phyloP scores from a whole-genome alignment of 441 rosid species.

The Populus tomentosa region DNA sequence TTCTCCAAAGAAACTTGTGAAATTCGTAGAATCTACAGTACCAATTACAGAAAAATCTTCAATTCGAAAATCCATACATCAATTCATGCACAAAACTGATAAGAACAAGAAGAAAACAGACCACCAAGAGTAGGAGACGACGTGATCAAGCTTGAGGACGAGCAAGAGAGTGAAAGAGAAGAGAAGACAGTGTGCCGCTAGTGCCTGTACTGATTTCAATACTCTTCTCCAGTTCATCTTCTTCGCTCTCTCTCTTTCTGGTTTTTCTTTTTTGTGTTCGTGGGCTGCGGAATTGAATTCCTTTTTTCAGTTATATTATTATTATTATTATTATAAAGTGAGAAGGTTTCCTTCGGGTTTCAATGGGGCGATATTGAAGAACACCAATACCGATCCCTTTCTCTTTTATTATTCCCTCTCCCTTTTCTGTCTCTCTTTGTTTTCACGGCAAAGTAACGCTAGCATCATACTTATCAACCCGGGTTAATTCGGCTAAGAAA shows the following conservation, averaged over 20 bases:
- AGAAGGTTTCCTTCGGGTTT: background rate
- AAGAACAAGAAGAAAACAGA: conserved; percentile 29
- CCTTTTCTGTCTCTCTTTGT: too few relatives aligned
- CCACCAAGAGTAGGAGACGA: conserved; percentile 79
- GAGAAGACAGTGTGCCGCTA: conserved; percentile 73
- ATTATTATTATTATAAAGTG: background rate
- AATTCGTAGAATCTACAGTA: background rate
- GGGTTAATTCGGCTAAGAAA: too few relatives aligned
- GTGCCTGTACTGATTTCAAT: conserved; percentile 82
- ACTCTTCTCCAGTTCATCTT: conserved; percentile 85
- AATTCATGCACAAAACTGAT: background rate
- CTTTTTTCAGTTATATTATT: background rate
- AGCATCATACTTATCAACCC: too few relatives aligned
- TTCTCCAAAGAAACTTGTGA: background rate
- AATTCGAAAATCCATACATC: background rate
- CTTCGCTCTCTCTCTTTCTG: background rate
- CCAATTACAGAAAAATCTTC: background rate
- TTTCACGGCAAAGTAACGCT: background rate
- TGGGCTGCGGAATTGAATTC: background rate
- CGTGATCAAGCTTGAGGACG: conserved; percentile 64
- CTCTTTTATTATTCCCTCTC: background rate
- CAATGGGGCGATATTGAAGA: background rate
- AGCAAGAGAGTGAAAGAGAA: conserved; percentile 70
- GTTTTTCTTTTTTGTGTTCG: background rate
- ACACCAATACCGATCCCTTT: background rate